These are phyloP conservation scores for Eucalyptus erythrocorys DNA, from an alignment of 345 rosid genomes.

Conservation along the genomic window DNA sequence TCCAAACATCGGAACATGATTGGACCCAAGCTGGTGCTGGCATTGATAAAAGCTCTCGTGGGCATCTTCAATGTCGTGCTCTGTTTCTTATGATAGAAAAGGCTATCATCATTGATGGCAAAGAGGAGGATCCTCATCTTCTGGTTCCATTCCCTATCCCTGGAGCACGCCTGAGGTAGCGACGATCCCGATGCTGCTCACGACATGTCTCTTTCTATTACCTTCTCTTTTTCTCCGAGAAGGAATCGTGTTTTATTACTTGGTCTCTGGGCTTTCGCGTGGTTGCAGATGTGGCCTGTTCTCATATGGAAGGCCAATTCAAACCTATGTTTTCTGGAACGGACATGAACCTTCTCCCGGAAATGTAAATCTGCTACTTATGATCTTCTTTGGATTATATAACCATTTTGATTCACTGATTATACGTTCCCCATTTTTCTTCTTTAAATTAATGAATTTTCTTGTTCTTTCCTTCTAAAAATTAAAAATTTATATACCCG, in stretches of 20 bases:
- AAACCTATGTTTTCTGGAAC: constrained; percentile 40
- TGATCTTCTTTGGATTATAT: background rate
- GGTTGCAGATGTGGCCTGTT: constrained; percentile 5
- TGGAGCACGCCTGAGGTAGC: constrained; percentile 62
- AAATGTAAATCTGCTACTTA: background rate
- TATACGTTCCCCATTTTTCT: background rate
- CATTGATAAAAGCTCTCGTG: background rate
- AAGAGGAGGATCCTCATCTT: constrained; percentile 67
- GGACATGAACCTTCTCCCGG: constrained; percentile 14
- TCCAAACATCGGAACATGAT: background rate
- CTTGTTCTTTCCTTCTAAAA: background rate
- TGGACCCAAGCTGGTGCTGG: background rate
- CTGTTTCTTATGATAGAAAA: constrained; percentile 16
- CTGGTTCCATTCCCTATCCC: constrained; percentile 96
- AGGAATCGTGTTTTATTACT: background rate
- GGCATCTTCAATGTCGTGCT: background rate
- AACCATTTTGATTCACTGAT: background rate
- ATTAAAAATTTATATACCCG: too few relatives aligned
- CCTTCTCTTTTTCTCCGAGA: background rate
- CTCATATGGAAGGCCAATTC: constrained; percentile 10
- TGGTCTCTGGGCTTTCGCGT: background rate
- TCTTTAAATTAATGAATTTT: background rate
- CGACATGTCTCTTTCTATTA: background rate
- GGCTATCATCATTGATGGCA: constrained; percentile 69
- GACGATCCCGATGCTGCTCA: background rate